Conservation (phyloP, 1,284 basidiomycete genomes). For the Fomes fomentarius region DNA sequence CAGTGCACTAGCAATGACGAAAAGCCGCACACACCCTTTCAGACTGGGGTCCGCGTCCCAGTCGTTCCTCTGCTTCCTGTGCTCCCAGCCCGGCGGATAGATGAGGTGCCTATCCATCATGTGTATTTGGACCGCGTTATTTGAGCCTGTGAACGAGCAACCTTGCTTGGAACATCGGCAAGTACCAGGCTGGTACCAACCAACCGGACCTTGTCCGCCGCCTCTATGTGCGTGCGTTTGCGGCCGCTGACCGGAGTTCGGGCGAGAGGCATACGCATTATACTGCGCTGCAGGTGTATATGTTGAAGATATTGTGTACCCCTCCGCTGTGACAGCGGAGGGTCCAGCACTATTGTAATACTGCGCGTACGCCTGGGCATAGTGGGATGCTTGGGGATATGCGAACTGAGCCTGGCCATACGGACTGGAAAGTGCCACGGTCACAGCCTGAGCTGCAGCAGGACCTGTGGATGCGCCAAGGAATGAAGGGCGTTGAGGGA, state of each 20-base stretch:
- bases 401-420: slow-evolving; percentile 36
- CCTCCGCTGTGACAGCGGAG: slow-evolving; percentile 48
- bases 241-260: background rate
- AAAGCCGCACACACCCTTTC: slow-evolving; percentile 54
- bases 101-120: slow-evolving; percentile 92
- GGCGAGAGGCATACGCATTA: background rate
- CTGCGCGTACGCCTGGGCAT: slow-evolving; percentile 61
- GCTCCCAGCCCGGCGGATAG: slow-evolving; percentile 77
- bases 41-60: slow-evolving; percentile 81
- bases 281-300: slow-evolving; percentile 38
- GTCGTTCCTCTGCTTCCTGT: slow-evolving; percentile 57
- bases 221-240: slow-evolving; percentile 7
- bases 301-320: slow-evolving; percentile 58
- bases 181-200: slow-evolving; percentile 68
- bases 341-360: slow-evolving; percentile 20
- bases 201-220: slow-evolving; percentile 24
- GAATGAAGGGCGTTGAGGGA: background rate
- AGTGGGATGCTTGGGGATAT: slow-evolving; percentile 47
- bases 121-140: slow-evolving; percentile 78
- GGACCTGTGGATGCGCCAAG: background rate
- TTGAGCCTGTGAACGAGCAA: slow-evolving; percentile 77
- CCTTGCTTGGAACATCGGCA: slow-evolving; percentile 65
- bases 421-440: slow-evolving; percentile 41
- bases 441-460: slow-evolving; percentile 32
- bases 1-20: background rate